A percentile compares a stretch with the other conserved stretches of the same genome.
phyloP scores from a whole-genome alignment of 352 stramenopile species.

The Pythium oligandrum region DNA sequence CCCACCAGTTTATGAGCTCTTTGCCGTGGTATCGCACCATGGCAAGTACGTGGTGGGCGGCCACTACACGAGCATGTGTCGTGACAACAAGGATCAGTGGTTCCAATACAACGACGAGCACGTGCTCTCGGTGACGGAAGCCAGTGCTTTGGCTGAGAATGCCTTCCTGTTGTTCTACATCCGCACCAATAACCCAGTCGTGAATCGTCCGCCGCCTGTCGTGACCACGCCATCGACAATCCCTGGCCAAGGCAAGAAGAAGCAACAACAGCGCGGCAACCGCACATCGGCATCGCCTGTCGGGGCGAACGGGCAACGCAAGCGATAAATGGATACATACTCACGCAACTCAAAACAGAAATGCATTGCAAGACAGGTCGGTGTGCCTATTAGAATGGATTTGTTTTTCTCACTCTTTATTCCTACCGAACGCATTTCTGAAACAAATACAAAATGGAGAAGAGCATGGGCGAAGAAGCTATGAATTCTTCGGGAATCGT shows the following conservation, averaged over 20 bases:
- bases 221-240: conserved; percentile 14
- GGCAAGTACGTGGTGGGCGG: conserved; percentile 77
- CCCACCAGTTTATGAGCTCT: conserved; percentile 62
- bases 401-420: too few relatives aligned
- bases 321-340: too few relatives aligned
- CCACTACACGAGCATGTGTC: conserved; percentile 81
- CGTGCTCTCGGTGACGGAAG: conserved; percentile 70
- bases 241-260: conserved; percentile 8
- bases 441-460: too few relatives aligned
- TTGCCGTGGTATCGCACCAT: conserved; percentile 78
- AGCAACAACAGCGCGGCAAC: background rate
- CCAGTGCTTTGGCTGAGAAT: conserved; percentile 59
- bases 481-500: too few relatives aligned
- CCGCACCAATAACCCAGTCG: conserved; percentile 26
- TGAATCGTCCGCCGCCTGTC: conserved; percentile 5
- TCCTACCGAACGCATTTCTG: too few relatives aligned
- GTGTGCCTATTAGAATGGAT: too few relatives aligned
- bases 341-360: too few relatives aligned
- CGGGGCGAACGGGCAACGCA: too few relatives aligned
- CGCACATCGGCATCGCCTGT: too few relatives aligned
- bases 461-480: too few relatives aligned
- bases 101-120: conserved; percentile 82
- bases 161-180: conserved; percentile 83
- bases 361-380: too few relatives aligned
- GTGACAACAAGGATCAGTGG: conserved; percentile 87